Conservation (phyloP, 225 moss, liverwort and hornwort species). For the Lunularia cruciata region DNA sequence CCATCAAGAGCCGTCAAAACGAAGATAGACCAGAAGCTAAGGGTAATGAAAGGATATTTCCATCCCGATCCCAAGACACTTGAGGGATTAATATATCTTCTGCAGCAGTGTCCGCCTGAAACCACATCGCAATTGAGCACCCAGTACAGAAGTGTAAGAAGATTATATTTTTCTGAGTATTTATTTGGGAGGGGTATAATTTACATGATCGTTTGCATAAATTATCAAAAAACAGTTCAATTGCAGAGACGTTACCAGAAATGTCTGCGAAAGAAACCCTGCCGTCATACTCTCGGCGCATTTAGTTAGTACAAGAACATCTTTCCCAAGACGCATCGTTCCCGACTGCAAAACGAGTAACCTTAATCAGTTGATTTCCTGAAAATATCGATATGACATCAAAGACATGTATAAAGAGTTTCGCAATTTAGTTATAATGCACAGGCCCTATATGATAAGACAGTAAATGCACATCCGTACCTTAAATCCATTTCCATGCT, state of each 20-base stretch:
- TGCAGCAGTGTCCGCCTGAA: conserved; percentile 45
- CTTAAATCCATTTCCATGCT: conserved; percentile 61
- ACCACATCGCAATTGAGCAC: not conserved
- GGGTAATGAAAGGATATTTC: conserved; percentile 48
- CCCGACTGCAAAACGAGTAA: conserved; percentile 40
- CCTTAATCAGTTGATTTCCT: not conserved
- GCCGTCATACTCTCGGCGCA: conserved; percentile 52
- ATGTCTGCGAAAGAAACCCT: conserved; percentile 56
- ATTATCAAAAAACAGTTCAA: not conserved
- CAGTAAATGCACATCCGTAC: too few relatives aligned
- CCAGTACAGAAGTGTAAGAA: not conserved
- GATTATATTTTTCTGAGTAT: not conserved
- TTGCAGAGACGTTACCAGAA: conserved; percentile 37
- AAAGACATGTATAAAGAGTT: too few relatives aligned
- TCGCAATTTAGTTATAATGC: too few relatives aligned
- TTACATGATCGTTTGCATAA: not conserved
- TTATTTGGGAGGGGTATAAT: not conserved
- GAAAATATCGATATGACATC: too few relatives aligned
- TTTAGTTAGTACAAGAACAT: conserved; percentile 55
- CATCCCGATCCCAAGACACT: conserved; percentile 52
- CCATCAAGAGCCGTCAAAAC: too few relatives aligned
- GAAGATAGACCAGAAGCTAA: too few relatives aligned
- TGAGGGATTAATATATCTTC: conserved; percentile 58
- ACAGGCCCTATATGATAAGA: too few relatives aligned
- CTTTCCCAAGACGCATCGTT: conserved; percentile 55